These are phyloP conservation scores for Fragaria iinumae DNA, from an alignment of 306 rosid genomes.

Conservation along the genomic window DNA sequence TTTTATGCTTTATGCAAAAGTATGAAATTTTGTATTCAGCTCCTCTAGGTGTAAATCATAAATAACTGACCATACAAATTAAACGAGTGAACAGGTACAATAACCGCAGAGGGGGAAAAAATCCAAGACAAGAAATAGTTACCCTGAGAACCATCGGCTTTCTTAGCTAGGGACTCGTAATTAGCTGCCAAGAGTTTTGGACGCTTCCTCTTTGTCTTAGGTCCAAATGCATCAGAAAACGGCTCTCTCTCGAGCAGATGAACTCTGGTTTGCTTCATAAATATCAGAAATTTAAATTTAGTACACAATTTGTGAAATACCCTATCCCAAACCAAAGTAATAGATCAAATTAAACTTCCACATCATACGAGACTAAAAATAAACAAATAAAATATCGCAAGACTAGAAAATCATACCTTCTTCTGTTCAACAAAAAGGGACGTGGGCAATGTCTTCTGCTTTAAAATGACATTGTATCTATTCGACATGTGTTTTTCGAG, in stretches of 20 bases:
- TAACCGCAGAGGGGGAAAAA: not conserved
- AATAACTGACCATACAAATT: not conserved
- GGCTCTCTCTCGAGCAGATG: slow-evolving; percentile 92
- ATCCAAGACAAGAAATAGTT: not conserved
- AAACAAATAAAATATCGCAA: not conserved
- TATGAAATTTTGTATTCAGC: not conserved
- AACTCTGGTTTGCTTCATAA: slow-evolving; percentile 80
- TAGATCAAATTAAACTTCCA: not conserved
- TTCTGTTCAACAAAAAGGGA: slow-evolving; percentile 81
- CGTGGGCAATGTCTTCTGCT: slow-evolving; percentile 66
- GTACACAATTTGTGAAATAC: not conserved
- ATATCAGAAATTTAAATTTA: slow-evolving; percentile 11
- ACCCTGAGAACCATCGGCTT: slow-evolving; percentile 93
- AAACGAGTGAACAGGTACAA: not conserved
- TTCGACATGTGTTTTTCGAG: slow-evolving; percentile 57
- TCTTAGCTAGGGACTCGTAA: slow-evolving; percentile 75
- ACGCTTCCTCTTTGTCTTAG: slow-evolving; percentile 80
- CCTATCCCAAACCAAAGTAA: not conserved
- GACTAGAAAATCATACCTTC: slow-evolving; percentile 47
- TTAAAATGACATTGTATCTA: slow-evolving; percentile 73
- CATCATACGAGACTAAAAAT: not conserved
- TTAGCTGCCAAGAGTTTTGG: slow-evolving; percentile 72
- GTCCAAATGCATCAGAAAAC: slow-evolving; percentile 80
- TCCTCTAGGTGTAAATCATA: not conserved
- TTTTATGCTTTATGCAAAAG: not conserved